Evolutionary conservation across 495 filamentous ascomycete genomes (phyloP).

Genomic region (Astrothelium macrocarpum): DNA sequence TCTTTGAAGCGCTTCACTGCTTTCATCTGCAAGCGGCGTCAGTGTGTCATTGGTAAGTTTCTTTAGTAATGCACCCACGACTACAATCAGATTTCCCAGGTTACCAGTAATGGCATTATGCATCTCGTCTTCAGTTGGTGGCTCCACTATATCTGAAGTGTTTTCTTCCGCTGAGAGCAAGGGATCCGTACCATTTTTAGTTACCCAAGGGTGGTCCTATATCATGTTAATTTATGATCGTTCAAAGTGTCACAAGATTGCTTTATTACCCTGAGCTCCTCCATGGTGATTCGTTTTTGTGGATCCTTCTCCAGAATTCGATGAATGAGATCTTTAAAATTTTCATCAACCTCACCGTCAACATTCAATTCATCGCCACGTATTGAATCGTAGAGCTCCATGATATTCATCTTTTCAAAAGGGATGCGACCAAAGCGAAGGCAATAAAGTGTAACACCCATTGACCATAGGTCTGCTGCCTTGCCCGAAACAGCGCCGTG

Average conservation of each 20-base stretch:
- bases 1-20: conserved; percentile 82
- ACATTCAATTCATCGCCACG: conserved; percentile 48
- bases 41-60: conserved; percentile 13
- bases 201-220: conserved; percentile 93
- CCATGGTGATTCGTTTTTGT: conserved; percentile 69
- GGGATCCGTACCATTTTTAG: conserved; percentile 67
- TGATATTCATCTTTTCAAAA: conserved; percentile 64
- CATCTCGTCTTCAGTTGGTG: conserved; percentile 80
- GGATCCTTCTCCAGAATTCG: conserved; percentile 42
- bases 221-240: conserved; percentile 1
- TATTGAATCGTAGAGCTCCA: conserved; percentile 87
- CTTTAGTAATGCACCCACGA: conserved; percentile 48
- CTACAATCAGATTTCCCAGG: conserved; percentile 69
- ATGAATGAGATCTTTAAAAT: conserved; percentile 29
- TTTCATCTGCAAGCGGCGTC: conserved; percentile 57
- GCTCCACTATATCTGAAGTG: conserved; percentile 64
- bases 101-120: conserved; percentile 83
- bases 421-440: conserved; percentile 80
- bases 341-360: conserved; percentile 32
- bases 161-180: conserved; percentile 79
- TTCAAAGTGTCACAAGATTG: background rate
- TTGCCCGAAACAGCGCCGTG: conserved; percentile 84
- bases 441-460: conserved; percentile 94
- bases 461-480: conserved; percentile 95
- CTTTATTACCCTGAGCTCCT: conserved; percentile 60